Evolutionary conservation across 805 yeast species (phyloP).

Genomic region (Lachancea cidri): DNA sequence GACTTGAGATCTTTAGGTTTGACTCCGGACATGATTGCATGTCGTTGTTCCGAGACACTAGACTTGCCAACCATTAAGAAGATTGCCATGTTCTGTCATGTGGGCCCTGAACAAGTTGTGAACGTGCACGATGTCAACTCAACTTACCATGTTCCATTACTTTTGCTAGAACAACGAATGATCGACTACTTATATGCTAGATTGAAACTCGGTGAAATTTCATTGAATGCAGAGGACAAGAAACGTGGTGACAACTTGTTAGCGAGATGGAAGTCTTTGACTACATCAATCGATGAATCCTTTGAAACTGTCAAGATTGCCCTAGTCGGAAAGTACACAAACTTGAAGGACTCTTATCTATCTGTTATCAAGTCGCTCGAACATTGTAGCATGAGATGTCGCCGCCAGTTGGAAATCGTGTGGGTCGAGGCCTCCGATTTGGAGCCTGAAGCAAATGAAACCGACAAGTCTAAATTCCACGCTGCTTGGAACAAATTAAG

Average conservation of each 20-base stretch:
- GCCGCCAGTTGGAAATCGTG: slow-evolving; percentile 74
- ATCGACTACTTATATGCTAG: slow-evolving; percentile 66
- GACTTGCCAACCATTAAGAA: slow-evolving; percentile 85
- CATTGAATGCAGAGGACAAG: slow-evolving; percentile 44
- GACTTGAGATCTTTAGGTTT: slow-evolving; percentile 94
- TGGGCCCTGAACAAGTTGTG: slow-evolving; percentile 95
- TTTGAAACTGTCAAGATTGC: slow-evolving; percentile 90
- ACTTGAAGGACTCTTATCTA: slow-evolving; percentile 89
- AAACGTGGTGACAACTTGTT: slow-evolving; percentile 66
- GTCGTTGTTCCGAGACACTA: slow-evolving; percentile 85
- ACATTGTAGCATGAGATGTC: slow-evolving; percentile 89
- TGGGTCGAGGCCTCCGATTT: slow-evolving; percentile 96
- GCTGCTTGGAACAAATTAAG: slow-evolving; percentile 93
- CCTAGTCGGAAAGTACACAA: slow-evolving; percentile 94
- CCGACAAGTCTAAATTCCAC: slow-evolving; percentile 74
- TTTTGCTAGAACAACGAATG: slow-evolving; percentile 82
- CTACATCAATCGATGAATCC: slow-evolving; percentile 75
- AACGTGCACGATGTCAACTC: slow-evolving; percentile 96
- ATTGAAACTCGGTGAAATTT: slow-evolving; percentile 50
- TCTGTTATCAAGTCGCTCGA: slow-evolving; percentile 94
- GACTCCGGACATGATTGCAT: slow-evolving; percentile 94
- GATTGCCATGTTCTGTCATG: slow-evolving; percentile 98
- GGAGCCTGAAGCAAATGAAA: slow-evolving; percentile 63
- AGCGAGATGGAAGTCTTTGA: slow-evolving; percentile 72
- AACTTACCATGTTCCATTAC: slow-evolving; percentile 93